Evolutionary conservation across 768 basidiomycete genomes (phyloP), one percentile per base, ranked within the genome.

Genomic region (Russula earlei): DNA sequence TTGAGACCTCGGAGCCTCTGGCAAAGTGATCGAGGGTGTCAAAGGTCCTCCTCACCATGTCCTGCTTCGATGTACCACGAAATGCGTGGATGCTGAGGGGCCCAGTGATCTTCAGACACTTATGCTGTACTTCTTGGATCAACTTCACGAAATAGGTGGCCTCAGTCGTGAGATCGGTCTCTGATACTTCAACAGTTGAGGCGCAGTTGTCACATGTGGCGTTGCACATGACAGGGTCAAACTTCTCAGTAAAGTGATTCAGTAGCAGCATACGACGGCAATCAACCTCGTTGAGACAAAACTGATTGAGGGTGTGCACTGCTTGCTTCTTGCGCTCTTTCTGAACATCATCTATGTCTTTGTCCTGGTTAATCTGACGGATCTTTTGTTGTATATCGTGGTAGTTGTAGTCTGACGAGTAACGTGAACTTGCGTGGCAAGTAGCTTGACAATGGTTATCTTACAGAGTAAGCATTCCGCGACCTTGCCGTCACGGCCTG

Each of bases 231-330:
- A 67, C 71, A 31, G 77, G 71, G 57, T 85, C 77, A 69, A 97
- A 97, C 9, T 73, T 72, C 67, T 99, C 90, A 59, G 81, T 83
- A 63, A 96, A 98, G 68, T 90, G 89, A n/a, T 78, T 77, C 17
- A 99, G 79, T n/a, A 97, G 74, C 62, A 91, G 88, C 5, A 80
- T 76, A 3, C 96, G 85, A 14, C 96, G 84, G 65, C 96, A 99
- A 62, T 88, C 87, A 25, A 84, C 80, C 48, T 81, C 76, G 68
- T 96, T 91, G 55, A 71, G 66, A 68, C 90, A 93, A 70, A 84
- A 99, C 55, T 80, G 73, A n/a, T 84, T 75, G 49, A 99, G 90
- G 14, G 78, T 78, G 2, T 75, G 72, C 31, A 87, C 75, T 11
- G 82, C 84, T 2, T 77, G 77, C 51, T 77, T 73, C 66, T 89